A percentile compares a stretch with the other conserved stretches of the same genome.
phyloP scores from a whole-genome alignment of 1,139 yeast species.

The Torulaspora globosa region DNA sequence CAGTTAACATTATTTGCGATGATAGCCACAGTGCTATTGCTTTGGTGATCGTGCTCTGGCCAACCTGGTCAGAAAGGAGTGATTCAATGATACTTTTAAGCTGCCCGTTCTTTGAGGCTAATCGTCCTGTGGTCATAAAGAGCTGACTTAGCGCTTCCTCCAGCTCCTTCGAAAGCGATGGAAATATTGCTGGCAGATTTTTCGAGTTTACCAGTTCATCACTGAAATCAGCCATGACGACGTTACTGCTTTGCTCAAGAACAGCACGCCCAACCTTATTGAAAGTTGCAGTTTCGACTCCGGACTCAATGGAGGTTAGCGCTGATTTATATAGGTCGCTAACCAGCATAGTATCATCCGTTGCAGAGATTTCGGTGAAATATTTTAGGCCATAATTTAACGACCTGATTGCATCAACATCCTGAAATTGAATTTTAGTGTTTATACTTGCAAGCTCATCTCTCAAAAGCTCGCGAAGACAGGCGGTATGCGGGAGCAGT shows the following conservation, averaged over 20 bases:
- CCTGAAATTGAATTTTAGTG: slow-evolving; percentile 19
- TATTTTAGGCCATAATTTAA: slow-evolving; percentile 15
- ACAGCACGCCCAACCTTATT: slow-evolving; percentile 9
- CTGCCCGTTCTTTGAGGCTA: slow-evolving; percentile 1
- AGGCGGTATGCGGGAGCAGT: slow-evolving; percentile 6
- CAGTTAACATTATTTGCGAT: slow-evolving; percentile 30
- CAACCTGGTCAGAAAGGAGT: slow-evolving; percentile 18
- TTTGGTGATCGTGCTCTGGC: slow-evolving; percentile 16
- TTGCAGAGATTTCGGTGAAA: slow-evolving; percentile 1
- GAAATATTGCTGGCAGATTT: slow-evolving; percentile 15
- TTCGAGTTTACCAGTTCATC: slow-evolving; percentile 15
- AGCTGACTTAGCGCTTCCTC: slow-evolving; percentile 24
- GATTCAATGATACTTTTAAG: slow-evolving; percentile 12
- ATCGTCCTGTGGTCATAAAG: slow-evolving; percentile 26
- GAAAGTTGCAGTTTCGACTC: slow-evolving; percentile 3
- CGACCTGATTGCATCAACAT: slow-evolving; percentile 12
- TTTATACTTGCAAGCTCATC: slow-evolving; percentile 6
- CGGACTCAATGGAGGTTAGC: slow-evolving; percentile 4
- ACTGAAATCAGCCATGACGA: slow-evolving; percentile 19
- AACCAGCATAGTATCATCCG: slow-evolving; percentile 5
- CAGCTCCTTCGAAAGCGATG: slow-evolving; percentile 17
- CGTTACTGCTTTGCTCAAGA: slow-evolving; percentile 17
- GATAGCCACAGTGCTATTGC: slow-evolving; percentile 36
- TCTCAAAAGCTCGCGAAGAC: slow-evolving; percentile 8
- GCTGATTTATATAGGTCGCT: slow-evolving; percentile 2